Base-by-base conservation (phyloP, 768 basidiomycete species). In the Pleurotus giganteus region DNA sequence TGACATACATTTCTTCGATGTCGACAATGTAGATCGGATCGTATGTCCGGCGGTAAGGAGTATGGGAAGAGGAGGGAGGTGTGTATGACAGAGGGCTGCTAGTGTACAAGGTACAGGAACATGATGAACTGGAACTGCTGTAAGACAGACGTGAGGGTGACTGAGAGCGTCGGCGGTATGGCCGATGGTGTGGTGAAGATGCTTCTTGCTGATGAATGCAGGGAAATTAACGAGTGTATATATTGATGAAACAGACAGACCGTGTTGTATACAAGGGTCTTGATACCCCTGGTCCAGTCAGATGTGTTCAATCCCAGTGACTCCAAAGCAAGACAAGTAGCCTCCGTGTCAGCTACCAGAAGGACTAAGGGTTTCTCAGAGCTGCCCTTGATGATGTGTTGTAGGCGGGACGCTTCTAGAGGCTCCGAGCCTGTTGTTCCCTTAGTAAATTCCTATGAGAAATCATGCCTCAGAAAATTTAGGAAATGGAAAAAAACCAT, bases 1-100 rank as follows among this genome's bases (percentile, higher is more conserved):
- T 37, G 12, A 24, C 32, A 15, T 51, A 51, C 49, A 51, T 51
- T 37, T 34, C 31, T 17, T 36, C 17, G 19, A 51, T 24, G 34
- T 51, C 49, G 11, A 51, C 49, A 8, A 36, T 37, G 34, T 51
- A 51, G 13, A 51, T 24, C 5, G 49, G 49, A 17, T 15, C 12
- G 23, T 51, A 37, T 23, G n/a, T 3, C 32, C 49, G 49, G 21
- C 2, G 49, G 28, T 31, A 27, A 19, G 46, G 21, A 29, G 23
- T 26, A 17, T 21, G 45, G 26, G 45, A 3, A 12, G 45, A 24
- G 27, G 23, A 13, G 17, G 11, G 45, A 7, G 46, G 12, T 3
- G 28, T 15, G 7, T 17, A 11, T 41, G 13, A 6, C 6, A 6
- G 13, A 32, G 31, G 13, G 6, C 7, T 6, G 31, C 13, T 32